These are phyloP conservation scores for Raddia distichophylla DNA, from an alignment of 176 grass and related monocot genomes.

Conservation along the genomic window DNA sequence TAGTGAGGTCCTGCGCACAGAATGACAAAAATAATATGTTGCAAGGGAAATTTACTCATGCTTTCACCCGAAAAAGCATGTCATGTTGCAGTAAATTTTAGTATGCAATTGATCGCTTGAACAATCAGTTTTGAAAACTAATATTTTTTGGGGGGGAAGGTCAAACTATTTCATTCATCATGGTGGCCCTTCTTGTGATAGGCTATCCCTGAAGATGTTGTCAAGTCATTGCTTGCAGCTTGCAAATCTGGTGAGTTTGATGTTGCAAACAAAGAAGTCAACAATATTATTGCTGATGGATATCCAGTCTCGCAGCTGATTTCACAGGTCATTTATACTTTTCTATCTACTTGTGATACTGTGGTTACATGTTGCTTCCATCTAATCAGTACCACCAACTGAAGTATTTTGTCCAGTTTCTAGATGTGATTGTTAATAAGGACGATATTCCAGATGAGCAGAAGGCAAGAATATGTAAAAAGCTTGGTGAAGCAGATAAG, in stretches of 20 bases:
- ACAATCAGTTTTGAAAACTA: slow-evolving; percentile 27
- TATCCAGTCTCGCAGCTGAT: slow-evolving; percentile 95
- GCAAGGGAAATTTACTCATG: not conserved
- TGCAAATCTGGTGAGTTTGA: slow-evolving; percentile 98
- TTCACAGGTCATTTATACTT: slow-evolving; percentile 58
- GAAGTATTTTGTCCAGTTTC: slow-evolving; percentile 58
- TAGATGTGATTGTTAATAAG: slow-evolving; percentile 71
- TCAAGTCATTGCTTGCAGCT: slow-evolving; percentile 71
- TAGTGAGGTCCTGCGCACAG: slow-evolving; percentile 6
- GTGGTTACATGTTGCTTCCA: slow-evolving; percentile 20
- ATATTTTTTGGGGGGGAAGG: not conserved
- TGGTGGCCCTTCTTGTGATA: slow-evolving; percentile 43
- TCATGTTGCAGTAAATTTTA: slow-evolving; percentile 15
- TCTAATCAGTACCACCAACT: slow-evolving; percentile 45
- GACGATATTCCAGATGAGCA: slow-evolving; percentile 87
- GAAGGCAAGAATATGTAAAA: slow-evolving; percentile 94
- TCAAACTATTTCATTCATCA: slow-evolving; percentile 31
- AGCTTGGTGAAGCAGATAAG: slow-evolving; percentile 95
- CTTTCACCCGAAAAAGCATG: not conserved
- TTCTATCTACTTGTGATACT: slow-evolving; percentile 19
- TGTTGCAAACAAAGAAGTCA: slow-evolving; percentile 85
- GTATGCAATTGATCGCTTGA: slow-evolving; percentile 20
- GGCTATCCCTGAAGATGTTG: slow-evolving; percentile 83
- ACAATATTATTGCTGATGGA: slow-evolving; percentile 88
- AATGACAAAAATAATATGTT: slow-evolving; percentile 7